Base-by-base conservation (phyloP, 306 rosid species). In the Aeschynomene evenia region DNA sequence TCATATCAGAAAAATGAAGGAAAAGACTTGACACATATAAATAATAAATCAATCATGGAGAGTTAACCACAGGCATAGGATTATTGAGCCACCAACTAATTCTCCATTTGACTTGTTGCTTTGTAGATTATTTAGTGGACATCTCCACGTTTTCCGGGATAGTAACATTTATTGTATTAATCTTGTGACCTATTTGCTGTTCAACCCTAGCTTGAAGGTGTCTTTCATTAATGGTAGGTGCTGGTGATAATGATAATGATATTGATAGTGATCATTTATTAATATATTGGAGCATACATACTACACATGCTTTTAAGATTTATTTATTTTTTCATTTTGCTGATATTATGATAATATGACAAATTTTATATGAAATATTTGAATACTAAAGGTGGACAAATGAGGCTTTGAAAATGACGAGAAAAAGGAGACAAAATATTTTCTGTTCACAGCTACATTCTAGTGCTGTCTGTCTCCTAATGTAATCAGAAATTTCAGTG, bases 21-120 rank as follows among this genome's bases (percentile, higher is more conserved):
- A 31, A 31, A 31, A 31, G 36, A 31, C 9, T 5, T 31, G 8
- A 54, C 43, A 2, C 61, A 37, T 36, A 39, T 49, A 54, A 2
- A 37, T n/a, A n/a, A n/a, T n/a, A 68, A 68, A 59, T 37, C 52
- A 68, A 20, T 68, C 51, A 76, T 40, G 7, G 56, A 76, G 72
- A 66, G 43, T 21, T 48, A 53, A 29, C 28, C 31, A 19, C 16
- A 39, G 77, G 65, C 70, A 33, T n/a, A n/a, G n/a, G n/a, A n/a
- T n/a, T 88, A 82, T 81, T 72, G 82, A 85, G 81, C 85, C 88
- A 65, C 87, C 65, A 83, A 74, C 63, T n/a, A n/a, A n/a, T 74
- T 37, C 10, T 39, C 68, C 55, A 7, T 53, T 34, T 9, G 39
- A 34, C 9, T 34, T 34, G 39, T n/a, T n/a, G n/a, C n/a, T 9